Conservation (phyloP, 257 asterid species). For the Solanum etuberosum region DNA sequence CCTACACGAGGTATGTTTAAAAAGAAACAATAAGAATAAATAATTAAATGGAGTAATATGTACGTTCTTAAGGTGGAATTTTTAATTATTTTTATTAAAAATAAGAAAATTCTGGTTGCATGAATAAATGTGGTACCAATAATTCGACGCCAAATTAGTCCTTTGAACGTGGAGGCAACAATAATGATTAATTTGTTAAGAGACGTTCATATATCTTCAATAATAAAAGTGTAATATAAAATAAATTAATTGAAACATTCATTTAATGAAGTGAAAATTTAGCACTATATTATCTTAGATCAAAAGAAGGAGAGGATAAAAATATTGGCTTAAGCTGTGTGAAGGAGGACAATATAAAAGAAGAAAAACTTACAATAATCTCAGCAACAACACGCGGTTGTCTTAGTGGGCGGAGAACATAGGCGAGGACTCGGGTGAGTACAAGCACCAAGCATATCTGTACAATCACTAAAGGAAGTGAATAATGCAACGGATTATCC, state of each 20-base stretch:
- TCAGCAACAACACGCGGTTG: conserved; percentile 1
- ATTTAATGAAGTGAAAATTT: background rate
- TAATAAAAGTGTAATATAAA: background rate
- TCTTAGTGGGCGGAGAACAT: background rate
- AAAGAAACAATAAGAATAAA: background rate
- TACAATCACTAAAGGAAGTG: background rate
- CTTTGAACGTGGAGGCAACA: background rate
- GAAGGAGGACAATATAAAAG: rapidly evolving
- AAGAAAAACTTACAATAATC: background rate
- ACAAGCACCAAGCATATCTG: background rate
- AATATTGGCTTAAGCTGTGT: background rate
- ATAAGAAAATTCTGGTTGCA: no score
- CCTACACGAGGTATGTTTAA: background rate
- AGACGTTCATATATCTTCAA: background rate
- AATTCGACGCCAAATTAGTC: background rate
- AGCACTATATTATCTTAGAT: background rate
- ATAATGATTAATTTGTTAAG: background rate
- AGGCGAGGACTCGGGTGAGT: background rate
- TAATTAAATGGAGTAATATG: background rate
- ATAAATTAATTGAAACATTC: no score
- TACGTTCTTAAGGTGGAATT: background rate
- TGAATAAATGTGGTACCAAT: background rate
- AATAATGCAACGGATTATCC: background rate
- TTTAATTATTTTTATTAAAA: background rate
- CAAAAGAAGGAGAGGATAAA: background rate